These are phyloP conservation scores for Nakazawaea wickerhamii DNA, from an alignment of 805 yeast genomes.

Conservation along the genomic window DNA sequence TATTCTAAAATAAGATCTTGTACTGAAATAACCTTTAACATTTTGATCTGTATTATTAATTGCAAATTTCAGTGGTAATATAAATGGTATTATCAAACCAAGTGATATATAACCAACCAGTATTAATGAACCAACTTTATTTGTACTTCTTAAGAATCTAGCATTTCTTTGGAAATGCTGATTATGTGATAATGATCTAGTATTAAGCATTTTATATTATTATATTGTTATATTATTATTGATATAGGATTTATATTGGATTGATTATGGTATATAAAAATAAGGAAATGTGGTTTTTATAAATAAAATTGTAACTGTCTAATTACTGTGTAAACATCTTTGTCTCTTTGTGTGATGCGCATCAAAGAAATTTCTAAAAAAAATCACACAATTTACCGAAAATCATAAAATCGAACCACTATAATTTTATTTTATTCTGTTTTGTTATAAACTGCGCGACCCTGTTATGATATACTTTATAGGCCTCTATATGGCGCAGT, in stretches of 20 bases:
- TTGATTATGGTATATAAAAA: neutral
- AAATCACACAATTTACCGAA: too few species aligned
- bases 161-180: conserved; percentile 1
- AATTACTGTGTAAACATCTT: too few species aligned
- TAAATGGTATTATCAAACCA: conserved; percentile 30
- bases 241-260: neutral
- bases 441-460: conserved; percentile 5
- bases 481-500: neutral
- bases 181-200: neutral
- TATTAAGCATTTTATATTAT: neutral
- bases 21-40: conserved; percentile 12
- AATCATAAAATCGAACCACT: too few species aligned
- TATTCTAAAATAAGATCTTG: conserved; percentile 14
- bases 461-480: neutral
- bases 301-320: too few species aligned
- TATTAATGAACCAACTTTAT: conserved; percentile 12
- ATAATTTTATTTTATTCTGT: too few species aligned
- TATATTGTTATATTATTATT: neutral
- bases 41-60: conserved; percentile 14
- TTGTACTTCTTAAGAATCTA: conserved; percentile 3
- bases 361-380: too few species aligned
- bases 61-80: conserved; percentile 27
- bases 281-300: too few species aligned
- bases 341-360: too few species aligned
- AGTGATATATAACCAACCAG: conserved; percentile 27